These are phyloP conservation scores for Diutina ranongensis DNA, from an alignment of 1,139 yeast genomes.

Conservation along the genomic window DNA sequence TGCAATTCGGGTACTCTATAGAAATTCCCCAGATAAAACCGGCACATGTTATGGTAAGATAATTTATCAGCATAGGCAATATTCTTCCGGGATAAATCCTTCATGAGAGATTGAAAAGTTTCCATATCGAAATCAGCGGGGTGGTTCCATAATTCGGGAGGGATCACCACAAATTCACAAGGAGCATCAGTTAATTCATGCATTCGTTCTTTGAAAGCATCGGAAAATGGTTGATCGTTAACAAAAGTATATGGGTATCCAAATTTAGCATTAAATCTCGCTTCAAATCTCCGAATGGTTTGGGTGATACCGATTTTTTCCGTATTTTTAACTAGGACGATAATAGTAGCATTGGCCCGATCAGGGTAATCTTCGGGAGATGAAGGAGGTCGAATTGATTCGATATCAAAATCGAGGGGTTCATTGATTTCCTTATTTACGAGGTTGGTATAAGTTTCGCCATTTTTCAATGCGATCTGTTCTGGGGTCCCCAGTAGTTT, in stretches of 20 bases:
- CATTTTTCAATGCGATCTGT: conserved; percentile 23
- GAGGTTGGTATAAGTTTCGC: conserved; percentile 20
- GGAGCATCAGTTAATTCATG: conserved; percentile 33
- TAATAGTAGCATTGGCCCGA: conserved; percentile 61
- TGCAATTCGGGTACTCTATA: conserved; percentile 50
- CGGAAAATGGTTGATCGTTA: conserved; percentile 58
- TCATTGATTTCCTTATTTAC: conserved; percentile 26
- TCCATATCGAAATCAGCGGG: conserved; percentile 44
- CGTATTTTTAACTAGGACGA: conserved; percentile 57
- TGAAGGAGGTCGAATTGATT: conserved; percentile 25
- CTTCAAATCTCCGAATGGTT: conserved; percentile 51
- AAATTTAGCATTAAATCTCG: conserved; percentile 54
- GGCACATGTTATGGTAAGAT: conserved; percentile 76
- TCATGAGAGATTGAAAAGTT: conserved; percentile 29
- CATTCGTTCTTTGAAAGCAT: conserved; percentile 38
- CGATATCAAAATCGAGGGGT: conserved; percentile 36
- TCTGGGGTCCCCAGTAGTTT: conserved; percentile 18
- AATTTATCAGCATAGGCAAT: conserved; percentile 51
- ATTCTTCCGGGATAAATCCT: conserved; percentile 27
- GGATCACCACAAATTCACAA: conserved; percentile 47
- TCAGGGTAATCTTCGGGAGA: conserved; percentile 16
- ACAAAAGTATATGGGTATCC: conserved; percentile 73
- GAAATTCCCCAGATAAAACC: conserved; percentile 56
- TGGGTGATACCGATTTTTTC: conserved; percentile 39
- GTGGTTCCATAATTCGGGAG: conserved; percentile 48